Conservation (phyloP, 2,329 filamentous ascomycete species). For the Kalaharituber pfeilii region DNA sequence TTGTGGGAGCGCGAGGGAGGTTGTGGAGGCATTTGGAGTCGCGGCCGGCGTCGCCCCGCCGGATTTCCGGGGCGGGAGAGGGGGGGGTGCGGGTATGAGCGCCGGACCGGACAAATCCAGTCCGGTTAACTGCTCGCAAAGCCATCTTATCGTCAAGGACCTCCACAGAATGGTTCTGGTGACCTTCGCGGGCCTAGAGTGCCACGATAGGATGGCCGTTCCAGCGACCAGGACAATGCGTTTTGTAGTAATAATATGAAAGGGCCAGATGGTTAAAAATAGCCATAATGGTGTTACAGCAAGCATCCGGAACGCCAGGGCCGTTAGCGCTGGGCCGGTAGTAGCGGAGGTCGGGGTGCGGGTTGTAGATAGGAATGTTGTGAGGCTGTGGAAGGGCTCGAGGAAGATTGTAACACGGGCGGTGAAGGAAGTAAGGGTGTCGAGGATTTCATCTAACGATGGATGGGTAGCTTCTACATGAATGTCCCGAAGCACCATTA, state of each 20-base stretch:
- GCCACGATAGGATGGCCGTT: slow-evolving; percentile 77
- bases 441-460: slow-evolving; percentile 87
- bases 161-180: slow-evolving; percentile 81
- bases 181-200: slow-evolving; percentile 70
- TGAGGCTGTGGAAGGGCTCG: slow-evolving; percentile 73
- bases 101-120: slow-evolving; percentile 36
- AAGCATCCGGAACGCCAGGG: slow-evolving; percentile 74
- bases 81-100: slow-evolving; percentile 11
- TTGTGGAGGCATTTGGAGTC: slow-evolving; percentile 29
- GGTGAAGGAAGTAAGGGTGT: slow-evolving; percentile 79
- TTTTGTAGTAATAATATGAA: slow-evolving; percentile 71
- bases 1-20: slow-evolving; percentile 31
- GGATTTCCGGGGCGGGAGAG: slow-evolving; percentile 22
- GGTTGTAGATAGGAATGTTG: slow-evolving; percentile 84
- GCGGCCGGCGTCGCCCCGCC: slow-evolving; percentile 26
- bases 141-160: slow-evolving; percentile 52
- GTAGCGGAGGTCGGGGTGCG: slow-evolving; percentile 75
- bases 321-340: slow-evolving; percentile 73
- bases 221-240: slow-evolving; percentile 72
- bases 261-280: slow-evolving; percentile 59
- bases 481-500: not conserved
- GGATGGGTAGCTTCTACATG: slow-evolving; percentile 15
- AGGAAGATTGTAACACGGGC: slow-evolving; percentile 80
- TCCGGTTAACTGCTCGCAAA: slow-evolving; percentile 60
- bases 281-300: slow-evolving; percentile 83